phyloP scores from a whole-genome alignment of 805 yeast genomes.

The Ogataea glucozyma region DNA sequence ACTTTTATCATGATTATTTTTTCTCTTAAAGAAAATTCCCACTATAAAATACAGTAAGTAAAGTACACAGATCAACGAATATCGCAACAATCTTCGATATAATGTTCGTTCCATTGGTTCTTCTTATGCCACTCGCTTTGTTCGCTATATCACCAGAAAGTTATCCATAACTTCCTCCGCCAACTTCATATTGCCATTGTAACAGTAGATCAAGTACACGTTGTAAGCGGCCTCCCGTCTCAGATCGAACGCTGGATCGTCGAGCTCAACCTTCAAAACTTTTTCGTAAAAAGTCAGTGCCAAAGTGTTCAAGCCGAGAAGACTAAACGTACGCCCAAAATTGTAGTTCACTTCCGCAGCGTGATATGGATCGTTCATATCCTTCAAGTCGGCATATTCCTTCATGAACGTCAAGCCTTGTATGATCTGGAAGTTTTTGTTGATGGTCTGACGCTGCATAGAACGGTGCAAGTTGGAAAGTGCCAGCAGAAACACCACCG shows the following conservation, averaged over 20 bases:
- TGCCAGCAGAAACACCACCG: constrained; percentile 73
- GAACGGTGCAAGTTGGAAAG: constrained; percentile 85
- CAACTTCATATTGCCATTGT: constrained; percentile 67
- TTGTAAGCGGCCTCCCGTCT: constrained; percentile 86
- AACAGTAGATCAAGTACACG: constrained; percentile 68
- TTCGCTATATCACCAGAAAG: constrained; percentile 54
- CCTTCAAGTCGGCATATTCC: constrained; percentile 59
- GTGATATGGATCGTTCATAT: constrained; percentile 45
- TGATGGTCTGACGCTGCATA: constrained; percentile 83
- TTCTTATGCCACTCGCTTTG: too few relatives aligned
- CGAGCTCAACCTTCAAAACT: constrained; percentile 54
- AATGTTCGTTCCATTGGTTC: too few relatives aligned
- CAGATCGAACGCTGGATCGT: constrained; percentile 49
- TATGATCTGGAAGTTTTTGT: constrained; percentile 82
- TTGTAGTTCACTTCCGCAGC: constrained; percentile 80
- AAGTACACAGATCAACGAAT: too few relatives aligned
- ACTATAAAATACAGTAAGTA: too few relatives aligned
- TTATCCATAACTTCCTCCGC: constrained; percentile 66
- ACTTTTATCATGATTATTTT: too few relatives aligned
- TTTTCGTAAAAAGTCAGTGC: constrained; percentile 75
- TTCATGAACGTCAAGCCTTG: constrained; percentile 81
- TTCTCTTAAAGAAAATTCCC: too few relatives aligned
- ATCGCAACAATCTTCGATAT: too few relatives aligned
- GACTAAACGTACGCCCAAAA: constrained; percentile 80
- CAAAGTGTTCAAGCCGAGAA: constrained; percentile 70